phyloP scores from a whole-genome alignment of 441 rosid species.

The Syzygium syzygioides region DNA sequence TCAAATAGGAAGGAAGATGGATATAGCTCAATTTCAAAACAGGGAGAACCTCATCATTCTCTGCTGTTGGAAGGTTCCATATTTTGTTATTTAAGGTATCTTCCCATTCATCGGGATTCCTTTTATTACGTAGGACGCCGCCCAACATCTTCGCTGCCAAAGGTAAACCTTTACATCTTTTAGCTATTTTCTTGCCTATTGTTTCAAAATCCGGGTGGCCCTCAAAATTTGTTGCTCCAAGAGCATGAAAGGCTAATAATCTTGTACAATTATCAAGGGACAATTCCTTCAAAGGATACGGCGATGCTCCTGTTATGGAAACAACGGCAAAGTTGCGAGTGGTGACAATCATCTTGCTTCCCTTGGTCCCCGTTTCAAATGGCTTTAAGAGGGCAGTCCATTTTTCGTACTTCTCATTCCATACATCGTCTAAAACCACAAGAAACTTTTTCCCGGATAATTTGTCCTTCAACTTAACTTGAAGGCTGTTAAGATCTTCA shows the following conservation, averaged over 20 bases:
- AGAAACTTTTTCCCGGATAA: background rate
- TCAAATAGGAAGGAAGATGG: background rate
- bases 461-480: background rate
- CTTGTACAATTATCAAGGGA: background rate
- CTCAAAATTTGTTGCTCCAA: background rate
- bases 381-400: background rate
- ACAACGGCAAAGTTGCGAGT: background rate
- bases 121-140: background rate
- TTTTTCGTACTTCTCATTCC: background rate
- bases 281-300: background rate
- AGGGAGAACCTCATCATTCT: background rate
- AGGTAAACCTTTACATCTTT: background rate
- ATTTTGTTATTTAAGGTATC: background rate
- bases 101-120: background rate
- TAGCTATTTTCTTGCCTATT: background rate
- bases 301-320: background rate
- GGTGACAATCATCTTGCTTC: background rate
- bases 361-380: background rate
- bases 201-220: accelerated
- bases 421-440: background rate
- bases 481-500: background rate
- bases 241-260: background rate
- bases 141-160: background rate
- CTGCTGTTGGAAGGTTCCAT: accelerated
- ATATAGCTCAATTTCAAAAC: background rate